Evolutionary conservation across 2,329 filamentous ascomycete genomes (phyloP).

Genomic region (Hymenoscyphus infarciens): DNA sequence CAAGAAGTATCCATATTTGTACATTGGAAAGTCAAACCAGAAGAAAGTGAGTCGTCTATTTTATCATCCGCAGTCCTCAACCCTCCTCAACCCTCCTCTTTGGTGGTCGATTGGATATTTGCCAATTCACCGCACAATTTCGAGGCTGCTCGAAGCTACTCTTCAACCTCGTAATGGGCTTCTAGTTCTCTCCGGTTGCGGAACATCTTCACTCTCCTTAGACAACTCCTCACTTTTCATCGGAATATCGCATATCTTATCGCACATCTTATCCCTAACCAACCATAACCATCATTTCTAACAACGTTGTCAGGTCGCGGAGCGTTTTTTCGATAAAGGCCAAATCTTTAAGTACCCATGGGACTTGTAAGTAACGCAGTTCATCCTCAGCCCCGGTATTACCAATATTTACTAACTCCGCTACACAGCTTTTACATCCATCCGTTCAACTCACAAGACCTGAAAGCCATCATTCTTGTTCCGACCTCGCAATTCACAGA

Average conservation of each 20-base stretch:
- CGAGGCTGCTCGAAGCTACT: not conserved
- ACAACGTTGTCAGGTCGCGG: constrained; percentile 19
- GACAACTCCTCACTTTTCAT: not conserved
- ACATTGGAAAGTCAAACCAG: constrained; percentile 51
- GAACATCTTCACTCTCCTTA: not conserved
- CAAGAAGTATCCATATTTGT: constrained; percentile 55
- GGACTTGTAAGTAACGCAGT: constrained; percentile 64
- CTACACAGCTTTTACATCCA: constrained; percentile 62
- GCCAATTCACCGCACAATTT: not conserved
- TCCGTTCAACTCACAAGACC: constrained; percentile 43
- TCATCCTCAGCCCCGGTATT: not conserved
- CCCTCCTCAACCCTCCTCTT: not conserved
- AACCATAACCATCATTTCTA: not conserved
- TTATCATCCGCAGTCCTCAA: not conserved
- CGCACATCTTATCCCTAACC: too few species aligned
- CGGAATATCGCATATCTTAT: not conserved
- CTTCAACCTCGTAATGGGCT: not conserved
- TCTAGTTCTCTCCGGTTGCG: not conserved
- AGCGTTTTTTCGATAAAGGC: constrained; percentile 51
- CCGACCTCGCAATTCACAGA: constrained; percentile 60
- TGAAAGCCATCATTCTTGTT: constrained; percentile 62
- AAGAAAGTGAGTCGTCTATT: constrained; percentile 41
- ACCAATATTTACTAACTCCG: not conserved
- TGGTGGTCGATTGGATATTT: not conserved
- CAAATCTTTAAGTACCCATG: constrained; percentile 61